A percentile compares a stretch with the other conserved stretches of the same genome.
These are phyloP conservation scores for Nadsonia starkeyi-henricii DNA, from an alignment of 1,139 yeast species.

Conservation along the genomic window DNA sequence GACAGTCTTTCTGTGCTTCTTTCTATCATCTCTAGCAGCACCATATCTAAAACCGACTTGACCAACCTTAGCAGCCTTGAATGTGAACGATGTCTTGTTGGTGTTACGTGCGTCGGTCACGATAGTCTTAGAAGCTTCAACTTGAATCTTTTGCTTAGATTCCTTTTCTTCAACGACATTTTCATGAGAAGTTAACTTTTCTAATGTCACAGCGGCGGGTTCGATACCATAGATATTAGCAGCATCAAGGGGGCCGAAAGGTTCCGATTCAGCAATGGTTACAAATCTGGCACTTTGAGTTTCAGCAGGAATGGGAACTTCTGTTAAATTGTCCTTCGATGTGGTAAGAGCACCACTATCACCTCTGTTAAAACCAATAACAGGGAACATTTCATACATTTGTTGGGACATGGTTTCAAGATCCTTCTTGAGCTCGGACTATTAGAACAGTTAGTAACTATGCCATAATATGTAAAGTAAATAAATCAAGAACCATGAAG, in stretches of 20 bases:
- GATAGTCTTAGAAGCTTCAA: constrained; percentile 12
- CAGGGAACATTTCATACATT: constrained; percentile 73
- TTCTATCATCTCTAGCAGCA: constrained; percentile 75
- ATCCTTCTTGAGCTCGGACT: constrained; percentile 24
- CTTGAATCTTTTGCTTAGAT: constrained; percentile 3
- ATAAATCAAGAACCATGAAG: neutral
- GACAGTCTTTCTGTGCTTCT: constrained; percentile 69
- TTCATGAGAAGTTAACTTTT: constrained; percentile 42
- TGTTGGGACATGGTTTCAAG: constrained; percentile 41
- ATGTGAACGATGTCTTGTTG: constrained; percentile 49
- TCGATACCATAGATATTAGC: constrained; percentile 70
- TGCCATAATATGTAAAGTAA: neutral
- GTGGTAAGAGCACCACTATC: constrained; percentile 16
- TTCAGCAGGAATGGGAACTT: constrained; percentile 82
- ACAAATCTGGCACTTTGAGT: constrained; percentile 73
- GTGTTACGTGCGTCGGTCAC: constrained; percentile 21
- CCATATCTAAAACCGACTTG: constrained; percentile 87
- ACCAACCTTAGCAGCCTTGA: constrained; percentile 67
- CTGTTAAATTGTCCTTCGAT: constrained; percentile 37
- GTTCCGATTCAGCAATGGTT: constrained; percentile 86
- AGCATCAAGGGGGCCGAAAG: constrained; percentile 97
- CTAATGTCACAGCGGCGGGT: constrained; percentile 69
- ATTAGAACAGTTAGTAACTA: neutral
- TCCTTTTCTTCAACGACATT: constrained; percentile 8
- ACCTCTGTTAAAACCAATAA: constrained; percentile 29